Evolutionary conservation across 2,329 filamentous ascomycete species (phyloP), one percentile per base, ranked within the genome.

Genomic region (Aspergillus unguis): DNA sequence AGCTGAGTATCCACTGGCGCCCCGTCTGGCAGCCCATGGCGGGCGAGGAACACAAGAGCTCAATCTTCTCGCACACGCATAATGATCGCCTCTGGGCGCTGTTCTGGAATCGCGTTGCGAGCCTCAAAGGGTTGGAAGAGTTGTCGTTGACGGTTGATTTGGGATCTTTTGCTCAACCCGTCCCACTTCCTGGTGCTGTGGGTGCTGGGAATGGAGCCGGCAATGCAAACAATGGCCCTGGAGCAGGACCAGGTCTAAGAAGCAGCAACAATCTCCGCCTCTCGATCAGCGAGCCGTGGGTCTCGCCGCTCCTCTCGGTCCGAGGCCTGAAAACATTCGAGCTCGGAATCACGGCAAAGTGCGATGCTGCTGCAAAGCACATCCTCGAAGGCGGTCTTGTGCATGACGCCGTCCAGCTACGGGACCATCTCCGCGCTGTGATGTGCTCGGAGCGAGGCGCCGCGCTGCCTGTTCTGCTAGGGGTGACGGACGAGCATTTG

Each of bases 21-120:
- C 68, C 69, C 0, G 52, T 71, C 26, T 71, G 68, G 68, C 62
- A 65, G 27, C 69, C 68, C 2, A 61, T 71, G 50, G 50, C 65
- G 0, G 66, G 67, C 2, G 52, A 66, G 28, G 63, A 65, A 32
- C 63, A 65, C 36, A 57, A 54, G 17, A 55, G 62, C 2, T 71
- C 68, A 0, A 68, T 71, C 27, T 71, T 67, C 55, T 61, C 65
- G 1, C 66, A 71, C 50, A 71, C 69, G 3, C 69, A 71, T 48
- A 71, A 68, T 50, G 69, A 71, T 53, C 55, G 45, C 6, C 55
- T 71, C 3, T 71, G 69, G 69, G 48, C 44, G 2, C 36, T 57
- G 11, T 70, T 71, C 55, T 71, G 69, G 68, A 43, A 43, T 0
- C 48, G 56, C 2, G 64, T 70, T 0, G 56, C 63, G 1, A 45